phyloP scores from a whole-genome alignment of 306 rosid species.

The Pyrus pyrifolia region DNA sequence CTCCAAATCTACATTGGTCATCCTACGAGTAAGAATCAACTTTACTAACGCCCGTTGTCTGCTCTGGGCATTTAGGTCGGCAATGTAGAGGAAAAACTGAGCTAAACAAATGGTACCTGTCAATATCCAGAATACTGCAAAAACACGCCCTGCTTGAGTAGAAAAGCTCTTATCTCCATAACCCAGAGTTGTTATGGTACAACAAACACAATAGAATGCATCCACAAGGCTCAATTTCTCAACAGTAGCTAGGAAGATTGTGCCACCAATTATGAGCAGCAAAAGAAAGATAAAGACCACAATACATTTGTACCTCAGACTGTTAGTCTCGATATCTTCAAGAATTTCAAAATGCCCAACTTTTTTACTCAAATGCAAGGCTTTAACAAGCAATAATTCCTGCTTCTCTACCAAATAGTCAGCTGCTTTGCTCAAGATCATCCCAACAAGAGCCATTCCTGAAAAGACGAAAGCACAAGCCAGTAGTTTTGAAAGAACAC shows the following conservation, averaged over 20 bases:
- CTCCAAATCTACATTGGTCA: constrained; percentile 61
- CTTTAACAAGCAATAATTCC: constrained; percentile 25
- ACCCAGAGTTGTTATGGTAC: constrained; percentile 43
- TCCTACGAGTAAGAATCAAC: constrained; percentile 53
- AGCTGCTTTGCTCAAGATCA: constrained; percentile 34
- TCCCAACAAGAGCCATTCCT: constrained; percentile 37
- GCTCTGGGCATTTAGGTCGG: constrained; percentile 65
- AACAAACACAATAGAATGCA: constrained; percentile 52
- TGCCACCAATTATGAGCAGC: constrained; percentile 31
- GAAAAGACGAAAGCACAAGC: constrained; percentile 48
- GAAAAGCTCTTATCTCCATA: constrained; percentile 85
- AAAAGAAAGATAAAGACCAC: constrained; percentile 23
- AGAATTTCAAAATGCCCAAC: neutral
- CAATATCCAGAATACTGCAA: constrained; percentile 80
- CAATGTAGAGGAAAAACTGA: constrained; percentile 67
- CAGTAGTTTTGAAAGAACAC: constrained; percentile 25
- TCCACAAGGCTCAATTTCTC: constrained; percentile 36
- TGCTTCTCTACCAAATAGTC: constrained; percentile 44
- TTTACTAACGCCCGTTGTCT: constrained; percentile 49
- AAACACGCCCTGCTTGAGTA: constrained; percentile 59
- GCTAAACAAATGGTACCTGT: constrained; percentile 59
- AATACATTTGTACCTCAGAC: constrained; percentile 32
- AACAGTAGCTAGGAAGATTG: constrained; percentile 21
- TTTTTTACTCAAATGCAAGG: constrained; percentile 15
- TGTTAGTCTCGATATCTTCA: constrained; percentile 19